Evolutionary conservation across 2,329 filamentous ascomycete genomes (phyloP).

Genomic region (Aspergillus costaricaensis): DNA sequence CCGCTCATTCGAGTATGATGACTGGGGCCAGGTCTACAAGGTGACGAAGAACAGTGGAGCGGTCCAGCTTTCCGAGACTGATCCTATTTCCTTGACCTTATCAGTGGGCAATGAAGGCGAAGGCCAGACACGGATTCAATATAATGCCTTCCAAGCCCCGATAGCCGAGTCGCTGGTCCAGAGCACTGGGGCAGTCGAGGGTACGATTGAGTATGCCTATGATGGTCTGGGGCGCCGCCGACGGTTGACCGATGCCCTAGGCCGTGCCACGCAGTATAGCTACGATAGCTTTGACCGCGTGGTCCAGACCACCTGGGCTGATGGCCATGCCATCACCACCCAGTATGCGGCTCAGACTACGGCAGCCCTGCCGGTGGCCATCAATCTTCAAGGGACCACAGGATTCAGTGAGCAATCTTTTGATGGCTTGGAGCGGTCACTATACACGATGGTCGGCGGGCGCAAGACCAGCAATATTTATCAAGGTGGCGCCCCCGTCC

Average conservation of each 20-base stretch:
- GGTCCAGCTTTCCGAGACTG: neutral
- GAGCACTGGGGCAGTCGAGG: neutral
- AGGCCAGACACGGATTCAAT: neutral
- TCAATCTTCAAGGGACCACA: neutral
- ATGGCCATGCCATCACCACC: neutral
- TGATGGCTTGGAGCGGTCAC: slow-evolving; percentile 3
- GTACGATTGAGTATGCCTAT: neutral
- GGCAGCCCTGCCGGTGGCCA: neutral
- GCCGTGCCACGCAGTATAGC: slow-evolving; percentile 7
- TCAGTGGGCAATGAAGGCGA: slow-evolving; percentile 2
- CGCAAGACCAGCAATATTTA: slow-evolving; percentile 3
- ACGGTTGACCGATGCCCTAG: neutral
- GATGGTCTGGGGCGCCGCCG: slow-evolving; percentile 5
- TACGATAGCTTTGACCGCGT: slow-evolving; percentile 12
- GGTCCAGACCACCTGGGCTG: slow-evolving; percentile 5
- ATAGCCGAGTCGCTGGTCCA: neutral
- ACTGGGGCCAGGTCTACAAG: slow-evolving; percentile 30
- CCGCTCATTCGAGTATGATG: slow-evolving; percentile 4
- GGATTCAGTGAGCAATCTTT: slow-evolving; percentile 5
- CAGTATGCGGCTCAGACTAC: slow-evolving; percentile 6
- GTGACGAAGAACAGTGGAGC: slow-evolving; percentile 9
- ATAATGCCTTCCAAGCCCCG: neutral
- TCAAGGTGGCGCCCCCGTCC: neutral
- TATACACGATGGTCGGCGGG: neutral
- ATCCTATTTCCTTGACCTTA: slow-evolving; percentile 4